phyloP scores from a whole-genome alignment of 176 grass and related monocot species.

The Oryza meridionalis region DNA sequence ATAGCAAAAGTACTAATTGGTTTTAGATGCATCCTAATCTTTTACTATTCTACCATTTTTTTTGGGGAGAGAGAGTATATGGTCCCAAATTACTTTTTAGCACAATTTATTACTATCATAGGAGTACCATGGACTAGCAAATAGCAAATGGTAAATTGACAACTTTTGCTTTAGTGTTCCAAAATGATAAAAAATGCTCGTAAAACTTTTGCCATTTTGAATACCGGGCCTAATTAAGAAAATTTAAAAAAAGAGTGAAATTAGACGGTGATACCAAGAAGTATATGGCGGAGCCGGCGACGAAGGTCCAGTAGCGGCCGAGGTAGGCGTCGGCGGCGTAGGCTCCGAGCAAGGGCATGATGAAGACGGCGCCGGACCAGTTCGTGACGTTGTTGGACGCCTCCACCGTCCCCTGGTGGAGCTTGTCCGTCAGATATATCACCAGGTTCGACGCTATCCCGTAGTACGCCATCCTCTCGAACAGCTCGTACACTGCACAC shows the following conservation, averaged over 20 bases:
- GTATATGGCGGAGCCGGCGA: conserved; percentile 42
- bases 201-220: too few species aligned
- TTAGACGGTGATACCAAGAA: conserved; percentile 1
- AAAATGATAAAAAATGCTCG: too few species aligned
- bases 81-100: too few species aligned
- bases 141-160: too few species aligned
- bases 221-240: neutral
- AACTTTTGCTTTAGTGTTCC: too few species aligned
- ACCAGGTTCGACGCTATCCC: conserved; percentile 54
- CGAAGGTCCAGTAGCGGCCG: conserved; percentile 59
- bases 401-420: conserved; percentile 56
- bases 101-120: too few species aligned
- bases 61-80: too few species aligned
- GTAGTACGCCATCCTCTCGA: conserved; percentile 58
- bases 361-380: conserved; percentile 46
- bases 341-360: conserved; percentile 44
- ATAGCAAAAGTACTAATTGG: too few species aligned
- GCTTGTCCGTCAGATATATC: conserved; percentile 44
- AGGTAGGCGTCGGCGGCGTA: conserved; percentile 54
- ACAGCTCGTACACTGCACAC: conserved; percentile 53
- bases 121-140: too few species aligned
- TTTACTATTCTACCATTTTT: too few species aligned
- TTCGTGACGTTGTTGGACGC: conserved; percentile 59
- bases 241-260: neutral
- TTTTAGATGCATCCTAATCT: too few species aligned